A percentile compares a stretch with the other conserved stretches of the same genome.
Conservation (phyloP, 2,329 filamentous ascomycete genomes). For the Lecanicillium sp. region DNA sequence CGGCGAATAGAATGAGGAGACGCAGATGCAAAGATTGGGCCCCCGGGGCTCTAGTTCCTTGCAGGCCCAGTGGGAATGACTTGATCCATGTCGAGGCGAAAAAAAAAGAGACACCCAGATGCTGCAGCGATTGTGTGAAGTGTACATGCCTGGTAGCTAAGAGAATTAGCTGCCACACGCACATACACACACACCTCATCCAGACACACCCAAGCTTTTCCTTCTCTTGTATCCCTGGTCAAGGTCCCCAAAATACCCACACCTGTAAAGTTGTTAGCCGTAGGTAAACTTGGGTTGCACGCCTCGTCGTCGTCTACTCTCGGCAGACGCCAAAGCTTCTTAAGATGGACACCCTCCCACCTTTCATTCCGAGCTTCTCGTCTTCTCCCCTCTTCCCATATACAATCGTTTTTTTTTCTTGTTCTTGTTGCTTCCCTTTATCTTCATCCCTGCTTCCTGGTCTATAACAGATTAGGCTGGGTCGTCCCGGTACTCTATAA, state of each 20-base stretch:
- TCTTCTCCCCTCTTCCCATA: too few species aligned
- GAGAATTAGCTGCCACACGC: too few species aligned
- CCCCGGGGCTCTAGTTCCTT: too few species aligned
- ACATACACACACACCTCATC: too few species aligned
- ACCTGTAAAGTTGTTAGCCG: too few species aligned
- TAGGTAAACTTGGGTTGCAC: too few species aligned
- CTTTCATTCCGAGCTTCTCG: not conserved
- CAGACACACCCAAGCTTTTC: slow-evolving; percentile 1
- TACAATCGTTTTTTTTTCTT: too few species aligned
- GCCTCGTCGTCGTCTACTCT: not conserved
- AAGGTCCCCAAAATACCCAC: slow-evolving; percentile 7
- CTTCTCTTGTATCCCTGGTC: not conserved
- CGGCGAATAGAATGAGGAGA: not conserved
- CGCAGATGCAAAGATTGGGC: too few species aligned
- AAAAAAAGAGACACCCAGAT: not conserved
- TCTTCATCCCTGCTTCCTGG: not conserved
- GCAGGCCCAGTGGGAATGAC: not conserved
- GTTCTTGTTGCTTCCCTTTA: not conserved
- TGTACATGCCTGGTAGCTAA: too few species aligned
- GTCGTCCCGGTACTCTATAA: not conserved
- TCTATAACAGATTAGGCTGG: not conserved
- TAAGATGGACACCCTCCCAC: slow-evolving; percentile 5
- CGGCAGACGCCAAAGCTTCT: not conserved
- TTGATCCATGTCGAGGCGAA: not conserved
- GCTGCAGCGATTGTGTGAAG: too few species aligned